phyloP scores from a whole-genome alignment of 306 rosid genomes.

The Dryas octopetala region DNA sequence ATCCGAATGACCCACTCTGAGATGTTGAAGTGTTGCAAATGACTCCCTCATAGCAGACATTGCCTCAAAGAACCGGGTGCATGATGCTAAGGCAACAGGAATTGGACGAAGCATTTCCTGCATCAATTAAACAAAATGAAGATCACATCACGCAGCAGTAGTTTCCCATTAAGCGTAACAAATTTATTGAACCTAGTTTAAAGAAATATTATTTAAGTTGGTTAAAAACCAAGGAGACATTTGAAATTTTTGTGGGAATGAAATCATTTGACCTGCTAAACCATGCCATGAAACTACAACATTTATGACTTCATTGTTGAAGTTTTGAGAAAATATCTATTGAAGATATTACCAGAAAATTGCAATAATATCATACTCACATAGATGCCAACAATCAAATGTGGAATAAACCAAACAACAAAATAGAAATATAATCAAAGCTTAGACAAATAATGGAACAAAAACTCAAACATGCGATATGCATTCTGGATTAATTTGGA shows the following conservation, averaged over 20 bases:
- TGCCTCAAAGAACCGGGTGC: conserved; percentile 93
- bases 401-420: background rate
- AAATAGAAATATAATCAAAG: background rate
- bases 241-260: background rate
- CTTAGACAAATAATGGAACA: conserved; percentile 7
- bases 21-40: conserved; percentile 79
- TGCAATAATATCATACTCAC: background rate
- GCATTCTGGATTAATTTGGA: background rate
- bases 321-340: no score
- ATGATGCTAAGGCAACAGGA: conserved; percentile 90
- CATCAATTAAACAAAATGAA: conserved; percentile 8
- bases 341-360: background rate
- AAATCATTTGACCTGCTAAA: background rate
- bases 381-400: background rate
- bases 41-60: conserved; percentile 99
- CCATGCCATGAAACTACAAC: background rate
- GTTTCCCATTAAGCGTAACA: background rate
- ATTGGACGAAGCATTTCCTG: conserved; percentile 99
- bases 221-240: background rate
- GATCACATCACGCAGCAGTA: background rate
- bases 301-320: background rate
- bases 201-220: background rate
- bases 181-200: background rate
- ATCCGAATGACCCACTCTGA: conserved; percentile 67
- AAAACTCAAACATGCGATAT: background rate